Base-by-base conservation (phyloP, 164 flowering plant genomes). In the Tetracentron sinense region DNA sequence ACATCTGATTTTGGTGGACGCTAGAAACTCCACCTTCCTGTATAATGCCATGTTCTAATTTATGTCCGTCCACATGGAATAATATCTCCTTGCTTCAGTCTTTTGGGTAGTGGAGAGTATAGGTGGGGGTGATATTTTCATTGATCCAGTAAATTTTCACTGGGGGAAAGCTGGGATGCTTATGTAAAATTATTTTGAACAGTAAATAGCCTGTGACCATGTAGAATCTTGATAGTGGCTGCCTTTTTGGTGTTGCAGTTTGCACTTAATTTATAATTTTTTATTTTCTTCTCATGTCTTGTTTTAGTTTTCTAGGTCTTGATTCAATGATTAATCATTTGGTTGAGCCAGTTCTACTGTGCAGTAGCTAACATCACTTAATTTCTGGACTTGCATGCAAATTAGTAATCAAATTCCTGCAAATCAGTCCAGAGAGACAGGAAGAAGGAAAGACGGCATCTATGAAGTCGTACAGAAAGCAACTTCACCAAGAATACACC, bases 161-260 rank as follows among this genome's bases (percentile, higher is more conserved):
- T 22, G 51, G 63, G 33, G 46, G 56, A 51, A 52, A 29, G 64
- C 53, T 54, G 46, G 23, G 56, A 26, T 58, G 63, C 66, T 22
- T 71, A 73, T 71, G n/a, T n/a, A n/a, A 68, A 75, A 68, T 63
- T 62, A 64, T 65, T 21, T 64, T 64, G 38, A 62, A 26, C 42
- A 58, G 33, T 14, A 25, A 66, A 21, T 65, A 54, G 23, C 64
- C 62, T 58, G 53, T 58, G 54, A 63, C 59, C 25, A 22, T 56
- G 58, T 65, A 56, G 42, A 51, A 22, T 46, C 62, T 26, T 51
- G 10, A 7, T 50, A 50, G 21, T 50, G 26, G 23, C 21, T 20
- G 6, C 54, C 7, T 14, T 3, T 25, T 50, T 49, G 2, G 7
- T n/a, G 25, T 49, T 50, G 26, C 54, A 0, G 26, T 22, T 25